Conservation (phyloP, 23 red algal genomes). For the Porphyridium purpureum region DNA sequence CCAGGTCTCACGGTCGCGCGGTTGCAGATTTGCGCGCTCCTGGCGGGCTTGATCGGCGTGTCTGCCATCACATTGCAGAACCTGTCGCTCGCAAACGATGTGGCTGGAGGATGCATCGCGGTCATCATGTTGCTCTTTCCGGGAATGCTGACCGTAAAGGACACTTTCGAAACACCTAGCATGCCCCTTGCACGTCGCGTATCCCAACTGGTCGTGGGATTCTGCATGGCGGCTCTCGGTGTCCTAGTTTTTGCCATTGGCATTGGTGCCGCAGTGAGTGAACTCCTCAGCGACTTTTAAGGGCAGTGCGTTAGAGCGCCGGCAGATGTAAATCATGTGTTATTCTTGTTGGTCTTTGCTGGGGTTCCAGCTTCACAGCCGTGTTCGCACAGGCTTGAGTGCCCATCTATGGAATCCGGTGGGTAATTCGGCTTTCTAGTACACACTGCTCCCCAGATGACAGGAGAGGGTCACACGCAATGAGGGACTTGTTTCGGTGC, state of each 20-base stretch:
- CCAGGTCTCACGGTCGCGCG: constrained; percentile 9
- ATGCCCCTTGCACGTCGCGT: neutral
- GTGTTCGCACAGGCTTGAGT: too few species aligned
- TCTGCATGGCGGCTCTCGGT: neutral
- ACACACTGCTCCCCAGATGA: too few species aligned
- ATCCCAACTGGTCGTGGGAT: too few species aligned
- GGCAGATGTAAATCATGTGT: too few species aligned
- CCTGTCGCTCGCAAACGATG: constrained; percentile 35
- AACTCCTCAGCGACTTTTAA: neutral
- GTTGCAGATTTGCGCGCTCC: constrained; percentile 7
- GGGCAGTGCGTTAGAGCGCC: too few species aligned
- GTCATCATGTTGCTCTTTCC: constrained; percentile 66
- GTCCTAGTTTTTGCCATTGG: neutral
- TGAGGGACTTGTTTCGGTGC: too few species aligned
- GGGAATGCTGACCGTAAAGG: constrained; percentile 25
- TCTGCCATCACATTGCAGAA: constrained; percentile 25
- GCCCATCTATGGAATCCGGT: too few species aligned
- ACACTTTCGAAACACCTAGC: constrained; percentile 10
- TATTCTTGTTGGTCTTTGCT: too few species aligned
- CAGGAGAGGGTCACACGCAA: too few species aligned
- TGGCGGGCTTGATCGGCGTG: constrained; percentile 22
- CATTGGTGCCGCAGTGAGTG: neutral
- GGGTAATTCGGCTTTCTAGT: too few species aligned
- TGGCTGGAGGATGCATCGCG: constrained; percentile 64
- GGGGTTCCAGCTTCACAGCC: too few species aligned